phyloP scores from a whole-genome alignment of 176 grass and related monocot genomes.

The Phyllostachys edulis region DNA sequence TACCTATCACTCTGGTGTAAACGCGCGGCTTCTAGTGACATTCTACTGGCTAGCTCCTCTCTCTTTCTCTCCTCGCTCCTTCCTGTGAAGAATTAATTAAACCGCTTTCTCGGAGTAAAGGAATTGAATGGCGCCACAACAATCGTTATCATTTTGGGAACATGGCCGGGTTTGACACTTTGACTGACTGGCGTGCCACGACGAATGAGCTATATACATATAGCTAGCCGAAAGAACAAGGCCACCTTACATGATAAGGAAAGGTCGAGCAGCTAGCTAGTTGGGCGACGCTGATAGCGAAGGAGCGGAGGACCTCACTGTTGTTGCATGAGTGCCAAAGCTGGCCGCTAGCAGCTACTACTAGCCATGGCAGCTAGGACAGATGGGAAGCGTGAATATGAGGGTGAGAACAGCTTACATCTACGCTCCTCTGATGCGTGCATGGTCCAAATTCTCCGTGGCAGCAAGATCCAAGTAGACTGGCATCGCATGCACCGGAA shows the following conservation, averaged over 20 bases:
- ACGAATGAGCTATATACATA: not conserved
- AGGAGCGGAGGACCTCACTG: not conserved
- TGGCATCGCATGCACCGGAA: not conserved
- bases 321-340: not conserved
- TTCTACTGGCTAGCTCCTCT: not conserved
- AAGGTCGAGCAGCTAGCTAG: not conserved
- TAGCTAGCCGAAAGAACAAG: not conserved
- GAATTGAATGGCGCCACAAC: constrained; percentile 31
- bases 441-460: constrained; percentile 23
- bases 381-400: not conserved
- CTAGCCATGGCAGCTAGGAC: not conserved
- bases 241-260: not conserved
- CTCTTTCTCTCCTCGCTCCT: not conserved
- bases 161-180: constrained; percentile 34
- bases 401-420: constrained; percentile 17
- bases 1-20: not conserved
- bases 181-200: constrained; percentile 38
- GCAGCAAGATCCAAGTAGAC: not conserved
- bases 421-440: not conserved
- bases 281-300: not conserved
- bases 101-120: not conserved
- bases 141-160: constrained; percentile 53
- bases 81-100: not conserved
- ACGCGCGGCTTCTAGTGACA: not conserved
- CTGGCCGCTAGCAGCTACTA: not conserved